A percentile compares a stretch with the other conserved stretches of the same genome.
Conservation (phyloP, 208 protist genomes). For the Perkinsela sp. region DNA sequence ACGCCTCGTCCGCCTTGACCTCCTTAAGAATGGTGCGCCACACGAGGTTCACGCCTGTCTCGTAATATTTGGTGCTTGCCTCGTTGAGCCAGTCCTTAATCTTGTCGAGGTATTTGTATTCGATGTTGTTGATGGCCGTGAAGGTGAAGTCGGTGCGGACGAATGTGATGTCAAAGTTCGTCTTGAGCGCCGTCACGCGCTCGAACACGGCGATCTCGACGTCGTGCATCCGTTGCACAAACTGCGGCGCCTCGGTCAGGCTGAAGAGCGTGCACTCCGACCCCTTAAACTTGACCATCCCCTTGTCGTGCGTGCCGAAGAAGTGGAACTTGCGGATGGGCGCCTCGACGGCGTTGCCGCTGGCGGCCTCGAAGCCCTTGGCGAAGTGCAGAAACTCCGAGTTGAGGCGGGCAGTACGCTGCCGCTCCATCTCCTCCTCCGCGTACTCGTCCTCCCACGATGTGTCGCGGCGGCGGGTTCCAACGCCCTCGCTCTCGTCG, state of each 20-base stretch:
- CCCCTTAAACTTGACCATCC: neutral
- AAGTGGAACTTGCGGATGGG: neutral
- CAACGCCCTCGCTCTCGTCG: neutral
- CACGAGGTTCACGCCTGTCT: neutral
- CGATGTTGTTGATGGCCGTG: neutral
- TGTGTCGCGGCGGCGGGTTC: neutral
- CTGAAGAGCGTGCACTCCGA: neutral
- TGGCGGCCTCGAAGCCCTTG: neutral
- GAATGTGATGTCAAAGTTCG: neutral
- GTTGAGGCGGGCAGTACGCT: neutral
- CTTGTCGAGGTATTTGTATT: neutral
- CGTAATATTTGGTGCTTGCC: neutral
- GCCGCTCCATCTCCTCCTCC: neutral
- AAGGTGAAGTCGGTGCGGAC: neutral
- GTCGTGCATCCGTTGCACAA: neutral
- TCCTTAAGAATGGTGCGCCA: neutral
- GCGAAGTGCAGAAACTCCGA: neutral
- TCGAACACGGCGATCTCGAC: neutral
- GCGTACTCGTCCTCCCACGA: neutral
- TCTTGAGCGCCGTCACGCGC: neutral
- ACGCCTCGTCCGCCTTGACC: neutral
- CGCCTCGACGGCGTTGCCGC: neutral
- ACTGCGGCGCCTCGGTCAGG: neutral
- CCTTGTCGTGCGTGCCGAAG: neutral
- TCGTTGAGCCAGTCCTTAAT: neutral